Percentiles rank a stretch among this genome's conserved stretches.
Conservation (phyloP, 169 alveolate species). For the Eimeria acervulina region DNA sequence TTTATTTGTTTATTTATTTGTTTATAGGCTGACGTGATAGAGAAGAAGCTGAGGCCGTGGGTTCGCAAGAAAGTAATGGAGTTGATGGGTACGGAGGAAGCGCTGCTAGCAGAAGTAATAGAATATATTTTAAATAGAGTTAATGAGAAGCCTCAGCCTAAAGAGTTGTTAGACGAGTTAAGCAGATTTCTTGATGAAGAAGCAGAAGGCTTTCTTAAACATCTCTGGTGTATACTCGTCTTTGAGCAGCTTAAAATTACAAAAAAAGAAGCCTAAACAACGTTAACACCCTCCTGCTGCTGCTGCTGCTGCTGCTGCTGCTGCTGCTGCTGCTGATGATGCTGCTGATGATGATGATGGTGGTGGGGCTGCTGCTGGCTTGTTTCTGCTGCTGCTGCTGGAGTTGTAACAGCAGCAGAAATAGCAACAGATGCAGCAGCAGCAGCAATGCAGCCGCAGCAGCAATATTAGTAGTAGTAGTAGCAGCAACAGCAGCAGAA, state of each 20-base stretch:
- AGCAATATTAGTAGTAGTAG: no score
- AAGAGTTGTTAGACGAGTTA: slow-evolving; percentile 89
- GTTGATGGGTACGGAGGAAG: slow-evolving; percentile 92
- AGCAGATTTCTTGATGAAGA: slow-evolving; percentile 92
- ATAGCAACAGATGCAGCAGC: no score
- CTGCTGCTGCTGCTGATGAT: background rate
- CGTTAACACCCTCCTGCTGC: background rate
- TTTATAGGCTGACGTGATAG: no score
- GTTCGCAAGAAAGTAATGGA: slow-evolving; percentile 88
- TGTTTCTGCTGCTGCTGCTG: background rate
- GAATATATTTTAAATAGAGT: slow-evolving; percentile 86
- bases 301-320: slow-evolving; percentile 2
- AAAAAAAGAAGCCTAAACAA: background rate
- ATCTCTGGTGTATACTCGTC: slow-evolving; percentile 90
- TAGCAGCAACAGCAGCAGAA: background rate
- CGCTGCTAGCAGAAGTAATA: slow-evolving; percentile 87
- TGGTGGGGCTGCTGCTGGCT: background rate
- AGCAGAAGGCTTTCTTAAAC: slow-evolving; percentile 89
- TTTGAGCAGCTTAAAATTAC: slow-evolving; percentile 87
- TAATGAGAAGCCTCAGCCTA: slow-evolving; percentile 87
- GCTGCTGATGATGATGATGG: background rate
- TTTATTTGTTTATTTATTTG: no score
- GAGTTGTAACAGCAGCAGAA: no score
- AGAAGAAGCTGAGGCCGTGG: slow-evolving; percentile 90
- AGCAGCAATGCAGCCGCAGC: no score